phyloP scores from a whole-genome alignment of 2,329 filamentous ascomycete genomes.

The Diatrype stigma region DNA sequence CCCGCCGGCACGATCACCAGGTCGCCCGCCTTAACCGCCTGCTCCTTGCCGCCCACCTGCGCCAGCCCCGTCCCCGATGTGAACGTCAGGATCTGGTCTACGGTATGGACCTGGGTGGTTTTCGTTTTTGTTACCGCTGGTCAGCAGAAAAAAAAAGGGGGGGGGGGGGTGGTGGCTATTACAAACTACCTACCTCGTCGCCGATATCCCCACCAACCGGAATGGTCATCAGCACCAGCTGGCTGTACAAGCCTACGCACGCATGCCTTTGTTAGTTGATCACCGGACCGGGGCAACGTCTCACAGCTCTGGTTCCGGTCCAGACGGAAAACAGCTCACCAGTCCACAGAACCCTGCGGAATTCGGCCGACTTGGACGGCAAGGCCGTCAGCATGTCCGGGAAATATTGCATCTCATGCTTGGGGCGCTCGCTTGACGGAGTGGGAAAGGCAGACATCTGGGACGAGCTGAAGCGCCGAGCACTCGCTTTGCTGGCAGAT shows the following conservation, averaged over 20 bases:
- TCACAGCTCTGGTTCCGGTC: neutral
- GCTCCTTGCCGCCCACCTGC: slow-evolving; percentile 55
- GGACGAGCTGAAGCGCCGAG: slow-evolving; percentile 4
- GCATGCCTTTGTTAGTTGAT: neutral
- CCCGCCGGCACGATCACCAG: slow-evolving; percentile 54
- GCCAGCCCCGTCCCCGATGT: slow-evolving; percentile 56
- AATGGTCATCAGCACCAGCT: slow-evolving; percentile 62
- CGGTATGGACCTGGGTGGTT: slow-evolving; percentile 45
- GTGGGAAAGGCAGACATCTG: slow-evolving; percentile 26
- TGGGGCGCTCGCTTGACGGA: slow-evolving; percentile 35
- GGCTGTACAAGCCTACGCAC: slow-evolving; percentile 52
- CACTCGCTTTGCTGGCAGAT: neutral
- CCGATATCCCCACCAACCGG: slow-evolving; percentile 61
- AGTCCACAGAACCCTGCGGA: slow-evolving; percentile 60
- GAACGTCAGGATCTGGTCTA: slow-evolving; percentile 63
- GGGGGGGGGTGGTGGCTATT: neutral
- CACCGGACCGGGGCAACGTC: neutral
- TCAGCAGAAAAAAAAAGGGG: no score
- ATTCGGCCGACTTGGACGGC: slow-evolving; percentile 51
- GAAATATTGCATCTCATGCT: slow-evolving; percentile 58
- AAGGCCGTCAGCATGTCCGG: slow-evolving; percentile 50
- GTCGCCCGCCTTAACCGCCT: slow-evolving; percentile 37
- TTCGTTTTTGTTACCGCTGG: neutral
- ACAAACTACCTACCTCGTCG: slow-evolving; percentile 48
- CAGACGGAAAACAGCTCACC: slow-evolving; percentile 1